Evolutionary conservation across 1,284 basidiomycete genomes (phyloP), one percentile per base, ranked within the genome.

Genomic region (Mycena sp.): DNA sequence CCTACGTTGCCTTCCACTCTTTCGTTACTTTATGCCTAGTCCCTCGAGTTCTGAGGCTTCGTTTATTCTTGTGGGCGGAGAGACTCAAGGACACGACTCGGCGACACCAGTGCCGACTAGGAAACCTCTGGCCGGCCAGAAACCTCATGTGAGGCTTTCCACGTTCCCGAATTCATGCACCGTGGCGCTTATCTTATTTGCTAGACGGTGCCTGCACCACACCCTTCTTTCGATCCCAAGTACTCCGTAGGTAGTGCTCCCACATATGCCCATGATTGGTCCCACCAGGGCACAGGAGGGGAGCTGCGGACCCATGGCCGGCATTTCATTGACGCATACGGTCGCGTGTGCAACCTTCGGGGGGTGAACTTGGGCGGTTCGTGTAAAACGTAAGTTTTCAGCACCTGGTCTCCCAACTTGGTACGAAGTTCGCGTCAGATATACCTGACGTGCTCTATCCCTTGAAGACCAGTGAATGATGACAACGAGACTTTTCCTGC

Each of bases 361-460:
- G 94, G 94, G 6, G 93, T 92, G 28, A 96, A 96, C 73, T 75
- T 96, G 45, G 87, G 91, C 16, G 93, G 91, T 3, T 85, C 84
- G n/a, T 89, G 86, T 67, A 96, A 96, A 80, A 87, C 87, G 94
- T 95, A 74, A 64, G 92, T 81, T 12, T 9, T 16, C 11, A 6
- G 12, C 52, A 10, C 35, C 37, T 12, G 45, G 25, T 35, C 35
- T 29, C 23, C 29, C 16, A 43, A 37, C 11, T 19, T 12, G 17
- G 30, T 6, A 38, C 53, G 44, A 32, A 28, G 21, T 26, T 45
- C 48, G 38, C 26, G 21, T 50, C 26, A 28, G 35, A 43, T 37
- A 43, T 45, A 7, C 68, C 35, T 70, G 53, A 46, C 21, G 49
- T 44, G 17, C 26, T 60, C 44, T 28, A 56, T 26, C 28, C 50